These are phyloP conservation scores for Tuber magnatum DNA, from an alignment of 495 filamentous ascomycete species.

Conservation along the genomic window DNA sequence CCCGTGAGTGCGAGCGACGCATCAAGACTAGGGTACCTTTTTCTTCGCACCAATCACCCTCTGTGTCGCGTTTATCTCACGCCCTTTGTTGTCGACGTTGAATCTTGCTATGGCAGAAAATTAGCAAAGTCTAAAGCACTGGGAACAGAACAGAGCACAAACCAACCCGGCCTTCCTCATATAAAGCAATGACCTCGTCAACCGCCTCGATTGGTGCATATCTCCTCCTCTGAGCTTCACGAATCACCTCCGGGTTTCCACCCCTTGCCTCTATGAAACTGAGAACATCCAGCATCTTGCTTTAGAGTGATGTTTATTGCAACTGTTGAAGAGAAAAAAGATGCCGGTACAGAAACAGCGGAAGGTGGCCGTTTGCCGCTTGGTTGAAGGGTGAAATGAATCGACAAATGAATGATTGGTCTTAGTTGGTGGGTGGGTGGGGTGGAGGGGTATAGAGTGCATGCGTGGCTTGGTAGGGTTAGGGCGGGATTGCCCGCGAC, in stretches of 20 bases:
- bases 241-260: conserved; percentile 80
- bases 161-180: conserved; percentile 79
- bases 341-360: background rate
- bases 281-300: conserved; percentile 64
- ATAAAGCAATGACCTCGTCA: conserved; percentile 82
- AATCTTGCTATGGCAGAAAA: conserved; percentile 58
- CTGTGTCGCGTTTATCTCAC: conserved; percentile 76
- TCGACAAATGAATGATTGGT: background rate
- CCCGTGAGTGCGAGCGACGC: background rate
- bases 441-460: background rate
- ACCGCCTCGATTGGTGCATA: conserved; percentile 72
- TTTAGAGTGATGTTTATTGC: background rate
- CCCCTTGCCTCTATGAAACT: conserved; percentile 81
- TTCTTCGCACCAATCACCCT: conserved; percentile 89
- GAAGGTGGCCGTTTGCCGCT: background rate
- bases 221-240: conserved; percentile 76
- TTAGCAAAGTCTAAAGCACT: background rate
- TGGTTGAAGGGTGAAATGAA: background rate
- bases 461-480: background rate
- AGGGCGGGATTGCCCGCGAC: background rate
- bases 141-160: conserved; percentile 34
- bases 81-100: conserved; percentile 66
- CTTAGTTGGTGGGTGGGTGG: background rate
- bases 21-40: conserved; percentile 51
- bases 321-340: background rate